Percentiles rank a stretch among this genome's conserved stretches.
phyloP scores from a whole-genome alignment of 306 rosid genomes.

The Crotalaria pallida region DNA sequence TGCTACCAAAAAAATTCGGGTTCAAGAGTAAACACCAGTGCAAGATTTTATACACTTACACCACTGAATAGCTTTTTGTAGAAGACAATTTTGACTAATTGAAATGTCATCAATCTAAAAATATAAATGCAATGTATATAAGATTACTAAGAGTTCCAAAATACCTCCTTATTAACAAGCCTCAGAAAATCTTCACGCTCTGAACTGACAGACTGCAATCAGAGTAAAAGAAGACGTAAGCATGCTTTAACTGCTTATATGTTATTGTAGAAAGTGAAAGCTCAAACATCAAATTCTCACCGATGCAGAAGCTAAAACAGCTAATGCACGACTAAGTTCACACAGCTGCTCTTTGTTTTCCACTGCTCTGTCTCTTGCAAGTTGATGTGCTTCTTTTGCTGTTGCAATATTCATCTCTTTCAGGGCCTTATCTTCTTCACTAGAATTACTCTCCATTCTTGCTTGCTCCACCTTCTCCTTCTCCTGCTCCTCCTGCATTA shows the following conservation, averaged over 20 bases:
- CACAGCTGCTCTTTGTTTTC: conserved; percentile 89
- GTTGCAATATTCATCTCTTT: conserved; percentile 74
- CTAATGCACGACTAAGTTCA: conserved; percentile 81
- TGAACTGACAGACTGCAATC: no score
- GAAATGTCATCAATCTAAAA: not conserved
- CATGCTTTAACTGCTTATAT: no score
- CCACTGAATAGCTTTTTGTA: not conserved
- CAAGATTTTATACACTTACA: not conserved
- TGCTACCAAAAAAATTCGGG: not conserved
- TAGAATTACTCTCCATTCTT: conserved; percentile 44
- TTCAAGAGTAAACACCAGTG: not conserved
- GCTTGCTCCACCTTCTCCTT: conserved; percentile 65
- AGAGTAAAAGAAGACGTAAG: no score
- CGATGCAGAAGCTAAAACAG: no score
- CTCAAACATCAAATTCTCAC: no score
- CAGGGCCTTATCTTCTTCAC: conserved; percentile 61
- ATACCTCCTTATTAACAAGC: no score
- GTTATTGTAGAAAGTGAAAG: no score
- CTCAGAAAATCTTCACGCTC: no score
- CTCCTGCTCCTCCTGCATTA: conserved; percentile 77
- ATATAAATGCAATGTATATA: no score
- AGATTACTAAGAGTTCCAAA: no score
- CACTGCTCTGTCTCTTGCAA: conserved; percentile 54
- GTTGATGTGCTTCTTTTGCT: conserved; percentile 68
- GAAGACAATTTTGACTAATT: not conserved